Evolutionary conservation across 257 asterid genomes (phyloP), one percentile per base, ranked within the genome.

Genomic region (Penstemon davidsonii): DNA sequence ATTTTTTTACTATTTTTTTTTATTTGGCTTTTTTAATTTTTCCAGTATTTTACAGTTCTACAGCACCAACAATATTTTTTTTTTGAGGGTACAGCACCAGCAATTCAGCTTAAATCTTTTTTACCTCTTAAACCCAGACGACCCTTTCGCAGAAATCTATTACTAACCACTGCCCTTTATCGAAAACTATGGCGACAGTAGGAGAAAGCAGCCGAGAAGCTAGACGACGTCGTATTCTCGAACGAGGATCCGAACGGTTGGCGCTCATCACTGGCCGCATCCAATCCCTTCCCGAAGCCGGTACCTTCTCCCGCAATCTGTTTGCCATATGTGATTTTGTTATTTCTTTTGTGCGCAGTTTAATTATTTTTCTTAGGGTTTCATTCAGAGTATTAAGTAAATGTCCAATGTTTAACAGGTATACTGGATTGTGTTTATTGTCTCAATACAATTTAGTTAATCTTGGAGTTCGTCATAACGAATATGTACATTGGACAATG

Each of bases 251-350:
- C 51, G 96, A 93, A 67, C 87, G 99, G 49, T 55, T 93, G 25
- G 97, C 99, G 38, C 87, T 90, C 44, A 91, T 93, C 77, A 84
- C 97, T 55, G 97, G 97, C 63, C 90, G 82, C 52, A 81, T 84
- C 79, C 74, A 80, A 50, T 58, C 85, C 71, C 86, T 93, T 3
- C 83, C 93, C 69, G 63, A 84, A 70, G 63, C 73, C 38, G 90
- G 96, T 88, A 80, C 6, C 18, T 46, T 58, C 55, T 56, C 6
- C 38, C 39, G n/a, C 15, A 11, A 2, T 38, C 4, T 12, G 42
- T n/a, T 3, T 40, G 52, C 12, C 49, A 42, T 3, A 12, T 39
- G 5, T 59, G 25, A 13, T 8, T 0, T 13, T 9, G 5, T 33
- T 49, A 15, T 25, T 36, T 7, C 33, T 18, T 15, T 25, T 58